These are phyloP conservation scores for Cystobasidium ongulense DNA, from an alignment of 768 basidiomycete species.

Conservation along the genomic window DNA sequence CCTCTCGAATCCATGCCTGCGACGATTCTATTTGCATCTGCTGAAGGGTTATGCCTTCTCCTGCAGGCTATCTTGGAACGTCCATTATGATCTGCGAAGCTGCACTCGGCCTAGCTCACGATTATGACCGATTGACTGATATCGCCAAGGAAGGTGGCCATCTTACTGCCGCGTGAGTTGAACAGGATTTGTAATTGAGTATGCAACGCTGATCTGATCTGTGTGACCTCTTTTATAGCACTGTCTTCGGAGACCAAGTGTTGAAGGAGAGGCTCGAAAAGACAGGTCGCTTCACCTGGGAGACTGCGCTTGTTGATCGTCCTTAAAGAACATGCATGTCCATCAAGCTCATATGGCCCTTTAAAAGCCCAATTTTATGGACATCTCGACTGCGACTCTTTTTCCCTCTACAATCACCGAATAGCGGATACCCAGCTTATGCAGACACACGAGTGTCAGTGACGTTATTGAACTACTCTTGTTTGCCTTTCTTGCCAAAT, in stretches of 20 bases:
- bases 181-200: neutral
- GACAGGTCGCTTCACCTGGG: constrained; percentile 6
- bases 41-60: constrained; percentile 37
- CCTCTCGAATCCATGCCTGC: neutral
- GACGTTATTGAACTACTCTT: neutral
- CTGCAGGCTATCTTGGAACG: constrained; percentile 55
- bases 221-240: neutral
- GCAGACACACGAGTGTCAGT: too few species aligned
- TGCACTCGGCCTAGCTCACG: constrained; percentile 61
- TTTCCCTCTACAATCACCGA: too few species aligned
- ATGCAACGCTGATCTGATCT: neutral
- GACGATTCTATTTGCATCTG: neutral
- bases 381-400: too few species aligned
- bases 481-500: neutral
- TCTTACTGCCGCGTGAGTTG: constrained; percentile 60
- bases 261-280: constrained; percentile 9
- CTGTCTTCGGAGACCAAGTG: constrained; percentile 7
- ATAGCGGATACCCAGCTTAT: too few species aligned
- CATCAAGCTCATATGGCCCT: neutral
- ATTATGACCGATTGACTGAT: constrained; percentile 53
- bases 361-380: too few species aligned
- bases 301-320: neutral
- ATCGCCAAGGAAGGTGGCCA: constrained; percentile 63
- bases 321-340: neutral
- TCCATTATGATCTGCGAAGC: constrained; percentile 66